Conservation (phyloP, 495 filamentous ascomycete genomes). For the Aspergillus campestris region DNA sequence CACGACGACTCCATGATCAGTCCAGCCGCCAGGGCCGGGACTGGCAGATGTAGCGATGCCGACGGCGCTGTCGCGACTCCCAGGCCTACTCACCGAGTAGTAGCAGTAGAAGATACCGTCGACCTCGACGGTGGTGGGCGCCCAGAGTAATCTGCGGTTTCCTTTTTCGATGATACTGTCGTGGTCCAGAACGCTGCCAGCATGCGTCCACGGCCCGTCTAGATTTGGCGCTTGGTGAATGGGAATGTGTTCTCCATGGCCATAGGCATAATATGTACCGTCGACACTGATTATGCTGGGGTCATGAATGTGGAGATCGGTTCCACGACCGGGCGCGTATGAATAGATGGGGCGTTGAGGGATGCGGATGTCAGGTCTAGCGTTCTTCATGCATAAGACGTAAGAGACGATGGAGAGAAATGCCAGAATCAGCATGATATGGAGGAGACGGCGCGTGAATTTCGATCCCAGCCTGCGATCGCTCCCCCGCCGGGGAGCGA, state of each 20-base stretch:
- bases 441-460: too few species aligned
- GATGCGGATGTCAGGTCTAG: too few species aligned
- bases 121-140: constrained; percentile 52
- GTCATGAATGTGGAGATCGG: constrained; percentile 32
- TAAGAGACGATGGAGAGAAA: too few species aligned
- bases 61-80: constrained; percentile 59
- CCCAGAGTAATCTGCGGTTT: constrained; percentile 39
- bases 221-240: constrained; percentile 28
- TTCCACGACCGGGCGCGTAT: constrained; percentile 21
- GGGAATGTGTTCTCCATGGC: constrained; percentile 25
- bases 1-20: constrained; percentile 36
- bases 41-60: constrained; percentile 57
- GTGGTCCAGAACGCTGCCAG: constrained; percentile 26
- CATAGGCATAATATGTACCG: constrained; percentile 31
- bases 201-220: constrained; percentile 33
- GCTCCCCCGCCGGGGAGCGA: too few species aligned
- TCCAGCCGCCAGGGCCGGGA: constrained; percentile 56
- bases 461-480: too few species aligned
- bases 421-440: too few species aligned
- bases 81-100: constrained; percentile 62
- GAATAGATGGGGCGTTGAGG: too few species aligned
- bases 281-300: constrained; percentile 29
- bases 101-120: constrained; percentile 59
- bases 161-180: constrained; percentile 36
- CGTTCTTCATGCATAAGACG: too few species aligned